Evolutionary conservation across 257 asterid genomes (phyloP).

Genomic region (Ehretia macrophylla): DNA sequence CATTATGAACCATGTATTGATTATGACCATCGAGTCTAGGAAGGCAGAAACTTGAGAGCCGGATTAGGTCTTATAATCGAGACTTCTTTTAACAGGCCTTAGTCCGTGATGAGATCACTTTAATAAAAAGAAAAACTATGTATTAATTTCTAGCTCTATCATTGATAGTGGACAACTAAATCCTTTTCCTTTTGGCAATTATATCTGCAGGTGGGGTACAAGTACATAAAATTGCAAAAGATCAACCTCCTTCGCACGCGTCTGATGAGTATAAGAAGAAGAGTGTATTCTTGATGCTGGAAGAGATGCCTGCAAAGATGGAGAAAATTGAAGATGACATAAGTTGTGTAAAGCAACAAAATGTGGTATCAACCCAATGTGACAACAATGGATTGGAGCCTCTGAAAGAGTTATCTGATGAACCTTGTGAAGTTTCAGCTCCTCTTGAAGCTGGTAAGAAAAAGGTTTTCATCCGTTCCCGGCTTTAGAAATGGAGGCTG

Average conservation of each 20-base stretch:
- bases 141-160: not conserved
- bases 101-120: too few relatives aligned
- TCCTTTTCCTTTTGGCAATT: not conserved
- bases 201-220: slow-evolving; percentile 36
- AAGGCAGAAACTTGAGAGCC: too few relatives aligned
- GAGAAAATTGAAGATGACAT: slow-evolving; percentile 48
- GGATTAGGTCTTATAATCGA: too few relatives aligned
- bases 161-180: not conserved
- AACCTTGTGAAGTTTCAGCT: slow-evolving; percentile 32
- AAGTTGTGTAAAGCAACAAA: slow-evolving; percentile 29
- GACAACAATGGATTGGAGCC: slow-evolving; percentile 25
- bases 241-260: slow-evolving; percentile 22
- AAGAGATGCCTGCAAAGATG: slow-evolving; percentile 61
- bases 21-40: too few relatives aligned
- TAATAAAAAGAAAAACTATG: not conserved
- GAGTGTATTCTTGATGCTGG: slow-evolving; percentile 30
- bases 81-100: too few relatives aligned
- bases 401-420: slow-evolving; percentile 27
- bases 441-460: slow-evolving; percentile 24
- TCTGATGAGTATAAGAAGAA: slow-evolving; percentile 25
- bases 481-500: slow-evolving; percentile 29
- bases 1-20: too few relatives aligned
- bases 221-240: slow-evolving; percentile 34
- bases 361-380: slow-evolving; percentile 16
- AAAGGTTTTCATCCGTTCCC: slow-evolving; percentile 63